Percentiles rank a stretch among this genome's conserved stretches.
Evolutionary conservation across 2,329 filamentous ascomycete genomes (phyloP).

Genomic region (Septoria linicola): DNA sequence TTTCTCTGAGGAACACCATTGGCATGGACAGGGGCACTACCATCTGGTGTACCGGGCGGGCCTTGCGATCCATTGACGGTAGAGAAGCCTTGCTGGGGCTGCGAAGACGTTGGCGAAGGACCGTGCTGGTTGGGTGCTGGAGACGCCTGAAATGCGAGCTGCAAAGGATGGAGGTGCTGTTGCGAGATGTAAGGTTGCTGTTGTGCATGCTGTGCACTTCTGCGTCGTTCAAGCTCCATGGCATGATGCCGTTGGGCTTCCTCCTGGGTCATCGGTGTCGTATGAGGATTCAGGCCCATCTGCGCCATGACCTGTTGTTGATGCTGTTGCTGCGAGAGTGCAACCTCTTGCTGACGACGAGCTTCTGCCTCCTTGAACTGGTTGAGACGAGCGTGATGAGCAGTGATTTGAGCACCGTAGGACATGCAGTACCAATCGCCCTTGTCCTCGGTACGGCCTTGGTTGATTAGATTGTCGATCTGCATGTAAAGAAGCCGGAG

Average conservation of each 20-base stretch:
- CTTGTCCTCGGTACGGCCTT: constrained; percentile 24
- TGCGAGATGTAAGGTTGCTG: constrained; percentile 27
- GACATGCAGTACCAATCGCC: constrained; percentile 34
- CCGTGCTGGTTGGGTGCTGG: constrained; percentile 10
- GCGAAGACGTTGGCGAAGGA: constrained; percentile 14
- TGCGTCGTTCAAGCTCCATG: constrained; percentile 28
- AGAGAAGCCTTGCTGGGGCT: constrained; percentile 10
- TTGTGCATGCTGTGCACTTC: constrained; percentile 25
- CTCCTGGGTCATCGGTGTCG: constrained; percentile 2
- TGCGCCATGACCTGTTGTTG: constrained; percentile 28
- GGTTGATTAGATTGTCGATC: constrained; percentile 38
- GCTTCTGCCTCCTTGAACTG: constrained; percentile 28
- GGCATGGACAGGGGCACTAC: neutral
- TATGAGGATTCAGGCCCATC: constrained; percentile 23
- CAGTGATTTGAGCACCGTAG: constrained; percentile 35
- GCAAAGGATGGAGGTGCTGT: constrained; percentile 29
- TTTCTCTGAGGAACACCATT: constrained; percentile 18
- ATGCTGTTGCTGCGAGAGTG: constrained; percentile 24
- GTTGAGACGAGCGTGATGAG: constrained; percentile 29
- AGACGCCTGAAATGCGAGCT: constrained; percentile 20
- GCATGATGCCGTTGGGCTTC: constrained; percentile 26
- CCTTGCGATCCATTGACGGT: neutral
- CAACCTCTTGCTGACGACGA: constrained; percentile 26
- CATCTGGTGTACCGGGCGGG: neutral
- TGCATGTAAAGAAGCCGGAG: constrained; percentile 37